A percentile compares a stretch with the other conserved stretches of the same genome.
Evolutionary conservation across 139 green algal genomes (phyloP).

Genomic region (Diplosphaera chodatii): DNA sequence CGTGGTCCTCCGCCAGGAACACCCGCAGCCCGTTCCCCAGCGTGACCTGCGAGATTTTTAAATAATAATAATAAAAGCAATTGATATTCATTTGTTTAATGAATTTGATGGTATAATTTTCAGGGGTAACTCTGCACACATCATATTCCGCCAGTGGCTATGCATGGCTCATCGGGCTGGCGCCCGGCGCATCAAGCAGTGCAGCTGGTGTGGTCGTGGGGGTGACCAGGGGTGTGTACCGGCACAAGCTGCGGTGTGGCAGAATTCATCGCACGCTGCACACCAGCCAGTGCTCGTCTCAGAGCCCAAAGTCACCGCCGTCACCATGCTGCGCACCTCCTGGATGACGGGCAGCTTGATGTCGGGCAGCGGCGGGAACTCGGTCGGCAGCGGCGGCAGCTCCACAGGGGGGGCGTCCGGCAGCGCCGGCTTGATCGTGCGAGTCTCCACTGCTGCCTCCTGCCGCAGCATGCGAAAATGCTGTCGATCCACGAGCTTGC

Average conservation of each 20-base stretch:
- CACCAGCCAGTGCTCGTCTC: background rate
- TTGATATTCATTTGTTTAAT: background rate
- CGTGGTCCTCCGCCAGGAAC: conserved; percentile 65
- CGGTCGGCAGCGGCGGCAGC: conserved; percentile 31
- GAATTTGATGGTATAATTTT: background rate
- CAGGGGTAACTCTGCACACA: too few species aligned
- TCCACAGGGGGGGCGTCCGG: background rate
- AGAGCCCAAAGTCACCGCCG: background rate
- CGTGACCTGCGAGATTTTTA: conserved; percentile 22
- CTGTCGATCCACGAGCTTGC: too few species aligned
- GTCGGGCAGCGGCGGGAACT: conserved; percentile 31
- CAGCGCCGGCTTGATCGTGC: background rate
- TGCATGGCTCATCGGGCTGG: too few species aligned
- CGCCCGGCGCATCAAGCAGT: too few species aligned
- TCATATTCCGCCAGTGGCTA: too few species aligned
- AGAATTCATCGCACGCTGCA: too few species aligned
- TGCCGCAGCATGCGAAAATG: background rate
- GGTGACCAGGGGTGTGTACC: too few species aligned
- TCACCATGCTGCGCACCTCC: too few species aligned
- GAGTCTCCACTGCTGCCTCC: background rate
- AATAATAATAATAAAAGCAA: too few species aligned
- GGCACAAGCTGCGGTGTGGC: too few species aligned
- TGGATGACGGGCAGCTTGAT: conserved; percentile 20
- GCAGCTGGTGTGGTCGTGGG: too few species aligned
- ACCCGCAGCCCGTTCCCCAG: conserved; percentile 63